Conservation (phyloP, 352 stramenopile genomes). For the Hyaloperonospora brassicae region DNA sequence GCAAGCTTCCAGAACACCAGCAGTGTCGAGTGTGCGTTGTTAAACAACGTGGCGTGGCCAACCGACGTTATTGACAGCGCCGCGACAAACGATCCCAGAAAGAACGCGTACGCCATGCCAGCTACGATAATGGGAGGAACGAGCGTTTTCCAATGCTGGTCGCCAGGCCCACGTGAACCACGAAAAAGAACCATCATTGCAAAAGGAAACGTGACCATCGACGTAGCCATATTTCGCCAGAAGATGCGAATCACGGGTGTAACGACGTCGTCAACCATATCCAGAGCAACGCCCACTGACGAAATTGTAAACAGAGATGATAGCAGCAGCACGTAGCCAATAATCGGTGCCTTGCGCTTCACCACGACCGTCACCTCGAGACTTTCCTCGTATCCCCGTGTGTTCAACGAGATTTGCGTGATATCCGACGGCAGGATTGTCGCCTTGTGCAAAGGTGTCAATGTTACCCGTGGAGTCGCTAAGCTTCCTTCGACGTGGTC, state of each 20-base stretch:
- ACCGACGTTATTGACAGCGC: conserved; percentile 67
- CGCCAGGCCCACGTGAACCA: conserved; percentile 18
- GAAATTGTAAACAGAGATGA: conserved; percentile 66
- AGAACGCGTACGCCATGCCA: conserved; percentile 62
- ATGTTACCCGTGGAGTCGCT: conserved; percentile 21
- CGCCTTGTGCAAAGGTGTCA: conserved; percentile 29
- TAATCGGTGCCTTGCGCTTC: conserved; percentile 51
- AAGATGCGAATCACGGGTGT: conserved; percentile 77
- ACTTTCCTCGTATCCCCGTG: conserved; percentile 53
- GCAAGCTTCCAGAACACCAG: conserved; percentile 69
- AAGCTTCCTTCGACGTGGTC: conserved; percentile 13
- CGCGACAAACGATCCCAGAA: conserved; percentile 60
- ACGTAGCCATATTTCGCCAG: conserved; percentile 74
- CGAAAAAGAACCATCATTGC: conserved; percentile 33
- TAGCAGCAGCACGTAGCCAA: conserved; percentile 61
- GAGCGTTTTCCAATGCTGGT: conserved; percentile 27
- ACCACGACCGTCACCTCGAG: conserved; percentile 69
- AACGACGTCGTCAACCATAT: conserved; percentile 50
- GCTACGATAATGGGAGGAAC: conserved; percentile 37
- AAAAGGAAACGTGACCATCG: conserved; percentile 45
- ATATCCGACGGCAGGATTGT: conserved; percentile 63
- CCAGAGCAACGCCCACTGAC: conserved; percentile 67
- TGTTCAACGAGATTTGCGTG: conserved; percentile 64
- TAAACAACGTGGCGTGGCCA: conserved; percentile 76
- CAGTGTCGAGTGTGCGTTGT: conserved; percentile 75